These are phyloP conservation scores for Tolypocladium inflatum DNA, from an alignment of 2,329 filamentous ascomycete species.

Conservation along the genomic window DNA sequence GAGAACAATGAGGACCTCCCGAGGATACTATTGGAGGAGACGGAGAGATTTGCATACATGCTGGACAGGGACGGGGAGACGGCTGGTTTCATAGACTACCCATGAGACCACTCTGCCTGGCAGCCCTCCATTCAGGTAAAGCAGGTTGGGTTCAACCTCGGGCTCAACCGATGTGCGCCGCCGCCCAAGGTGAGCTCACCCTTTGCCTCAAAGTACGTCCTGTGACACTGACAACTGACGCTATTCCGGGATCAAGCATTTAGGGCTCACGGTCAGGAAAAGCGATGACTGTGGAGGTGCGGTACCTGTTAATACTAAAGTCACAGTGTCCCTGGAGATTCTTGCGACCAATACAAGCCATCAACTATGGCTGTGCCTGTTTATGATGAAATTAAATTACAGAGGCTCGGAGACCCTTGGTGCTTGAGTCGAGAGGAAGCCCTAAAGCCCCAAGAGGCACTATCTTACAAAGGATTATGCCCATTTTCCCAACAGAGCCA, in stretches of 20 bases:
- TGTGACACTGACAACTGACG: not conserved
- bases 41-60: constrained; percentile 33
- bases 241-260: not conserved
- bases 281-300: not conserved
- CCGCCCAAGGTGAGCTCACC: not conserved
- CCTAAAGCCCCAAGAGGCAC: not conserved
- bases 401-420: too few species aligned
- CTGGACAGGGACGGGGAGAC: constrained; percentile 33
- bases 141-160: too few species aligned
- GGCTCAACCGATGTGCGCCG: not conserved
- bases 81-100: constrained; percentile 40
- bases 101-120: constrained; percentile 24
- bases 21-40: constrained; percentile 28
- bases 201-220: not conserved
- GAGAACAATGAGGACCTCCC: constrained; percentile 44
- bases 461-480: not conserved
- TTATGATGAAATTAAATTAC: too few species aligned
- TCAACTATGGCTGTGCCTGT: too few species aligned
- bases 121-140: not conserved
- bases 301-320: not conserved
- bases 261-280: not conserved
- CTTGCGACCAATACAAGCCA: too few species aligned
- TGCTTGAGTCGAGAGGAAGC: not conserved
- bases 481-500: not conserved
- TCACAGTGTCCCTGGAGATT: too few species aligned